A percentile compares a stretch with the other conserved stretches of the same genome.
Evolutionary conservation across 805 yeast genomes (phyloP).

Genomic region (Saturnispora sekii): DNA sequence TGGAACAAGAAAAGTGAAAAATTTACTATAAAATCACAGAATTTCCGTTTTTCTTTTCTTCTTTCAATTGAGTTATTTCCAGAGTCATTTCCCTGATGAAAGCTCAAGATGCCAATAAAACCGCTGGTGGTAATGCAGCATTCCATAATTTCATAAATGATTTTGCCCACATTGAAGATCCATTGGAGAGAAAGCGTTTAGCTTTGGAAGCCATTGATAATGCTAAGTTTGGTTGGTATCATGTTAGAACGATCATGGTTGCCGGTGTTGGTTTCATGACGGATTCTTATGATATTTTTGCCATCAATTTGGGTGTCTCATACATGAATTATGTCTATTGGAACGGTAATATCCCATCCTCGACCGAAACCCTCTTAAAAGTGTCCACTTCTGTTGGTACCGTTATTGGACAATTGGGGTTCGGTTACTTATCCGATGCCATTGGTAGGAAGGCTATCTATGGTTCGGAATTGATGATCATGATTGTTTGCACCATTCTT

Average conservation of each 20-base stretch:
- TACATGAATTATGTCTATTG: conserved; percentile 74
- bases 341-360: conserved; percentile 49
- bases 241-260: conserved; percentile 68
- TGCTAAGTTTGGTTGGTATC: conserved; percentile 75
- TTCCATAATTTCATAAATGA: conserved; percentile 76
- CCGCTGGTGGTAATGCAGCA: conserved; percentile 75
- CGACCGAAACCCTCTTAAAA: conserved; percentile 69
- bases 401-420: conserved; percentile 80
- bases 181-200: conserved; percentile 76
- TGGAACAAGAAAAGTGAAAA: no score
- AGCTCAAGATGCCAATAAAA: conserved; percentile 19
- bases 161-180: conserved; percentile 75
- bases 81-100: not conserved
- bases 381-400: conserved; percentile 93
- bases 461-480: conserved; percentile 77
- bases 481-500: conserved; percentile 69
- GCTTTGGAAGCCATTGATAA: conserved; percentile 79
- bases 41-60: not conserved
- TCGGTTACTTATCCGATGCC: conserved; percentile 73
- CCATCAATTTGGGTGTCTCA: conserved; percentile 72
- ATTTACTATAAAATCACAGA: no score
- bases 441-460: conserved; percentile 82
- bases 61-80: not conserved
- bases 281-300: conserved; percentile 87
- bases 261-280: conserved; percentile 96